These are phyloP conservation scores for Penicillium diatomitis DNA, from an alignment of 495 filamentous ascomycete genomes.

Conservation along the genomic window DNA sequence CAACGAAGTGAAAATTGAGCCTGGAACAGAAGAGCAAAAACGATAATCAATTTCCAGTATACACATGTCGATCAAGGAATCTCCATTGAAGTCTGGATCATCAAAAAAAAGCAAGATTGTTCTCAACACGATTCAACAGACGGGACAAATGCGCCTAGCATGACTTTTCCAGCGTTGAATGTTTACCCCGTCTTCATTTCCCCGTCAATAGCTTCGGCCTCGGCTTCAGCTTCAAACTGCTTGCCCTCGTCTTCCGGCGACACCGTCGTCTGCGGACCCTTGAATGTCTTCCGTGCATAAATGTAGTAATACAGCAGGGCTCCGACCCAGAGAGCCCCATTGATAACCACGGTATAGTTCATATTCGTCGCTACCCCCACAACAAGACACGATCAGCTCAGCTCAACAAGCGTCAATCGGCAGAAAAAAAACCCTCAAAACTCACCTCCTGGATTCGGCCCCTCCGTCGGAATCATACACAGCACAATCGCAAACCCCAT, in stretches of 20 bases:
- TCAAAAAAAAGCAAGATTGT: too few relatives aligned
- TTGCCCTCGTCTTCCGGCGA: constrained; percentile 17
- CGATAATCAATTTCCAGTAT: too few relatives aligned
- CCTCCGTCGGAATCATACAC: constrained; percentile 45
- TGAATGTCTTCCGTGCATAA: constrained; percentile 61
- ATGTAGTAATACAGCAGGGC: constrained; percentile 54
- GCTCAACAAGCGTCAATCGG: too few relatives aligned
- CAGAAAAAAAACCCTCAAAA: constrained; percentile 1
- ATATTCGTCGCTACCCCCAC: constrained; percentile 35
- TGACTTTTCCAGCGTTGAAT: too few relatives aligned
- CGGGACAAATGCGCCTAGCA: too few relatives aligned
- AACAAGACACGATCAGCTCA: too few relatives aligned
- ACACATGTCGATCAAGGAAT: too few relatives aligned
- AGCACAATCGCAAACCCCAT: constrained; percentile 43
- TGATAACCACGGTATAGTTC: constrained; percentile 61
- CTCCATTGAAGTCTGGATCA: too few relatives aligned
- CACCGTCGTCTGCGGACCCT: constrained; percentile 61
- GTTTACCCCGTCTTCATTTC: background rate
- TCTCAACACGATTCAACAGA: too few relatives aligned
- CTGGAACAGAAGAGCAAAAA: too few relatives aligned
- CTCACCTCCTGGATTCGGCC: constrained; percentile 37
- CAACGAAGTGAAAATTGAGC: too few relatives aligned
- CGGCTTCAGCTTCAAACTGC: background rate
- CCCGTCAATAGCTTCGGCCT: background rate
- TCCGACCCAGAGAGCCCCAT: constrained; percentile 51